Base-by-base conservation (phyloP, 768 basidiomycete genomes). In the Dioszegia aurantiaca region DNA sequence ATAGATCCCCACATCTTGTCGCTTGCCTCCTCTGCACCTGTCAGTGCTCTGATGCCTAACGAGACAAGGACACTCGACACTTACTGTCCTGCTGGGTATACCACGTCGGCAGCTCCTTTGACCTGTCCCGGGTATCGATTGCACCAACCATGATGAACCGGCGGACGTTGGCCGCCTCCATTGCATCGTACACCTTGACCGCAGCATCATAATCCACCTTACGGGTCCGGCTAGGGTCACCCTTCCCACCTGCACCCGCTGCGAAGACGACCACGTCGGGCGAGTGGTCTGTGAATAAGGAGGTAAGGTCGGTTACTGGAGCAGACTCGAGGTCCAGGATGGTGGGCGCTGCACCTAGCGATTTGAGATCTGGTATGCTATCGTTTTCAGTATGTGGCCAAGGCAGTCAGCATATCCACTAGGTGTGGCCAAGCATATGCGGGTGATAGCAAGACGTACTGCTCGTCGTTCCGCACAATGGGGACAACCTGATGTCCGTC, bases 121-220 rank as follows among this genome's bases (percentile, higher is more conserved):
- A 44, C 16, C 79, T 80, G 63, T 85, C 78, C 31, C 85, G 77
- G 0, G 83, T 68, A 67, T 87, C 85, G 17, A 85, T 74, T 1
- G 83, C 82, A 19, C 84, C 85, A 31, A 87, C 82, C 55, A 85
- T 70, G 39, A 86, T 79, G 49, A 86, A 68, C 53, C 83, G 73
- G 31, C 84, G 84, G 1, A 78, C 79, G 43, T 80, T 64, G 2
- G 84, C 77, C 0, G 44, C 75, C 69, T 86, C 86, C 51, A 87
- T 78, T 0, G 85, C 86, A 67, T 87, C 86, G 65, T 84, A 87
- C 1, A 86, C 81, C 74, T 87, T 87, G 36, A 87, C 61, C 0
- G 85, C 85, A 9, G 85, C 86, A 47, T 85, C 83, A 62, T 82
- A 83, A 63, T 80, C 80, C 5, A 86, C 85, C 27, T 77, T 79